Evolutionary conservation across 1,284 basidiomycete species (phyloP), one percentile per base, ranked within the genome.

Genomic region (Ustilago vetiveriae): DNA sequence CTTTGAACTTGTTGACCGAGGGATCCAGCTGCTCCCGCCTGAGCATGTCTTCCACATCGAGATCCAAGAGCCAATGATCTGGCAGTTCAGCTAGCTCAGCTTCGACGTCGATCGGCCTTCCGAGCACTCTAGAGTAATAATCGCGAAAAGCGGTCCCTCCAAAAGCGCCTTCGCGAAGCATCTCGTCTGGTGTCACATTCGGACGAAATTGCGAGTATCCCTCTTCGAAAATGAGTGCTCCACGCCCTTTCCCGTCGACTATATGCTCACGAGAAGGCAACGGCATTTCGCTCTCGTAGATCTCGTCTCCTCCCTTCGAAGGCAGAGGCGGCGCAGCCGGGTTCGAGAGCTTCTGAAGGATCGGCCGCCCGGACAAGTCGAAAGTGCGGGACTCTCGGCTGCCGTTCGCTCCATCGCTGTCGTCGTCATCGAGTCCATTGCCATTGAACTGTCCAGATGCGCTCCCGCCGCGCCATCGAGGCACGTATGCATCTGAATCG

Each of bases 141-240:
- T 57, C 57, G 13, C 77, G 74, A 60, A 84, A 85, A 48, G 83
- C 83, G 1, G 75, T 82, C 2, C 84, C 84, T 2, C 83, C 84
- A 51, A 85, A 85, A 7, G 83, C 83, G 4, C 84, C 84, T 1
- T 82, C 82, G 10, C 66, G 54, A 24, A 85, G 82, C 75, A 85
- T 83, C 69, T 85, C 84, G 40, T 83, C 80, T 0, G 84, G 84
- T 2, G 84, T 84, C 19, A 85, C 48, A 63, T 85, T 85, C 9
- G 84, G 84, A 29, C 75, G 81, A 63, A 85, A 85, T 26, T 67
- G 60, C 2, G 57, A 48, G 27, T 79, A 84, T 21, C 81, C 65
- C 1, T 82, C 76, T 41, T 84, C 81, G 57, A 85, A 85, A 0
- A 82, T 21, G 35, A 85, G 44, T 6, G 71, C 77, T 11, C 84